Evolutionary conservation across 1,284 basidiomycete species (phyloP).

Genomic region (Pseudozyma hubeiensis): DNA sequence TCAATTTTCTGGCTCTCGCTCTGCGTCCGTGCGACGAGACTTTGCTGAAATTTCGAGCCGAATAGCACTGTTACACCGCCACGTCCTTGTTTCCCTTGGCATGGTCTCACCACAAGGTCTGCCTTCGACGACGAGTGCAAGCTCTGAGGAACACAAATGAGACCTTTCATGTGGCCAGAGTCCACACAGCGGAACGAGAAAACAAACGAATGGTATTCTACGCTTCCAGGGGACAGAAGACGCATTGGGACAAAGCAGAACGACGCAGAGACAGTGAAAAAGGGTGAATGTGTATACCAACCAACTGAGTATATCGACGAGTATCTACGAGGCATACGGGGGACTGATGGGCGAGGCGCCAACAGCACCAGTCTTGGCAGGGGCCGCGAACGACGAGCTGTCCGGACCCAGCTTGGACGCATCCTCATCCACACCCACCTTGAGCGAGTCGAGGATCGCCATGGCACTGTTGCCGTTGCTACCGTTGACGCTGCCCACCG

Average conservation of each 20-base stretch:
- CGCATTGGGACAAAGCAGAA: constrained; percentile 1
- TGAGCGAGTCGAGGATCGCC: constrained; percentile 48
- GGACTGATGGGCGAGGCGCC: constrained; percentile 23
- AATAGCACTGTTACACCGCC: not conserved
- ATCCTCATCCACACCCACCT: constrained; percentile 42
- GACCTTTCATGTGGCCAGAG: no score
- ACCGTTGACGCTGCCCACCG: constrained; percentile 16
- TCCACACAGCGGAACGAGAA: not conserved
- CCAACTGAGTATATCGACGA: not conserved
- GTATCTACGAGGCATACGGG: constrained; percentile 31
- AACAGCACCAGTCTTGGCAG: constrained; percentile 1
- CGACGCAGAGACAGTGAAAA: not conserved
- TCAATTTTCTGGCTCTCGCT: not conserved
- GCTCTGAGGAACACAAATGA: no score
- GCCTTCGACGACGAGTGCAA: no score
- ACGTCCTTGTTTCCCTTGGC: no score
- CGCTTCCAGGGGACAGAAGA: constrained; percentile 2
- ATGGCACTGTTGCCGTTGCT: constrained; percentile 27
- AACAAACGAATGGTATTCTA: constrained; percentile 15
- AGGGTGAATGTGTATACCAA: not conserved
- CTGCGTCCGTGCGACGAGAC: constrained; percentile 16
- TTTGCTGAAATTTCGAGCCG: not conserved
- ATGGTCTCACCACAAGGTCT: no score
- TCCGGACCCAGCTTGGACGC: constrained; percentile 28
- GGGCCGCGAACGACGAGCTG: constrained; percentile 14